Base-by-base conservation (phyloP, 495 filamentous ascomycete genomes). In the Cairneyella variabilis region DNA sequence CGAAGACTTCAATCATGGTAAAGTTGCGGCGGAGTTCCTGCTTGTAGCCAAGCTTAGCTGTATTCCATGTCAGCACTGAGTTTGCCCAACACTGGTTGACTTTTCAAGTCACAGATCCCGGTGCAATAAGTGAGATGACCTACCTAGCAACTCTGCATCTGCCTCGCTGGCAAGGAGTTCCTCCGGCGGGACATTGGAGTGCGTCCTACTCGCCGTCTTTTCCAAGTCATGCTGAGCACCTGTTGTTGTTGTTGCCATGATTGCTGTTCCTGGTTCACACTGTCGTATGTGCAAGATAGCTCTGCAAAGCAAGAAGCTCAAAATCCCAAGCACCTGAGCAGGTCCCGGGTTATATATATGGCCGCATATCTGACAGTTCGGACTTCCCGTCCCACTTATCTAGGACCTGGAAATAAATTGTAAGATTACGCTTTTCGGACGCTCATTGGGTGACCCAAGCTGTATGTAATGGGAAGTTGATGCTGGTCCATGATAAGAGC, bases 1-100 rank as follows among this genome's bases (percentile, higher is more conserved):
- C 84, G 55, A 88, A 88, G 27, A 88, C 75, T 63, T 88, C 79
- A 22, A 85, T 59, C 53, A 79, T 80, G 9, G 77, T 80, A 53
- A 86, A 88, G 51, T 84, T 83, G 3, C 84, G 74, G 11, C 79
- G 72, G 40, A 88, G 67, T 64, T 88, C 84, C 65, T 88, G 84
- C 65, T 83, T 86, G 73, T 88, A 88, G 0, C 84, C 84, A 54
- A 88, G 66, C 49, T 71, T 74, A 6, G 77, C 76, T 78, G 58
- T 73, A 76, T n/a, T 34, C 8, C 14, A 42, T 22, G 41, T 58
- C 27, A 62, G 39, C 20, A 10, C 23, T n/a, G n/a, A n/a, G n/a
- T n/a, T n/a, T 25, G 21, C 28, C 20, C 20, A 27, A 18, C 20
- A 0, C n/a, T 18, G 16, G 9, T 8, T 20, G 21, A 9, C 23